Base-by-base conservation (phyloP, 2,329 filamentous ascomycete genomes). In the Coleophoma cylindrospora region DNA sequence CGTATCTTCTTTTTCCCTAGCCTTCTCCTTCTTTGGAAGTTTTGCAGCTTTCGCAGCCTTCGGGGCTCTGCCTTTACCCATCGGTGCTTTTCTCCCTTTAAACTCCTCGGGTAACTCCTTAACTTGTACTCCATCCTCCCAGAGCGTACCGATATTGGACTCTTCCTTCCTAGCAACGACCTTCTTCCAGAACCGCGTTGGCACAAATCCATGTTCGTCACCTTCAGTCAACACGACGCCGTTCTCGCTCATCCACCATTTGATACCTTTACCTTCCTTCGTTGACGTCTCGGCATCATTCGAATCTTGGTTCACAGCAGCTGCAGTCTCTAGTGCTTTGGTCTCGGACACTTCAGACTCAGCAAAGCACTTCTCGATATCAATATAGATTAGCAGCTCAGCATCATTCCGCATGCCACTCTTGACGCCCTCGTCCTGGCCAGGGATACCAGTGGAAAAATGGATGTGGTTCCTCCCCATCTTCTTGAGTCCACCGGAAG, bases 401-500 rank as follows among this genome's bases (percentile, higher is more conserved):
- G 88, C 87, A 64, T 83, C 89, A 57, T 62, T 74, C 19, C 92
- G 76, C 88, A 95, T 95, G 1, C 91, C 91, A 37, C 85, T 90
- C 21, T 92, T 79, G 2, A 91, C 87, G 0, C 48, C 60, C 38
- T 58, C 57, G 47, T 64, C 64, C 43, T 53, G 51, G 48, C 58
- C 59, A 0, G 87, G 83, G 12, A 91, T 71, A 0, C 89, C 90
- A 6, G 83, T 81, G 2, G 89, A 88, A 65, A 94, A 96, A 70
- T 99, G 94, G 27, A 97, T 86, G 63, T 97, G 92, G 55, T 87
- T 95, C 48, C 94, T 72, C 0, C 74, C 76, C 94, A 97, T 97
- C 51, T 77, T 79, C 59, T 81, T 83, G 51, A 99, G 70, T 0
- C 92, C 91, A 4, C 91, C 91, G 0, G 79, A 75, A n/a, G 76